Evolutionary conservation across 768 basidiomycete species (phyloP), one percentile per base, ranked within the genome.

Genomic region (Saitozyma podzolica): DNA sequence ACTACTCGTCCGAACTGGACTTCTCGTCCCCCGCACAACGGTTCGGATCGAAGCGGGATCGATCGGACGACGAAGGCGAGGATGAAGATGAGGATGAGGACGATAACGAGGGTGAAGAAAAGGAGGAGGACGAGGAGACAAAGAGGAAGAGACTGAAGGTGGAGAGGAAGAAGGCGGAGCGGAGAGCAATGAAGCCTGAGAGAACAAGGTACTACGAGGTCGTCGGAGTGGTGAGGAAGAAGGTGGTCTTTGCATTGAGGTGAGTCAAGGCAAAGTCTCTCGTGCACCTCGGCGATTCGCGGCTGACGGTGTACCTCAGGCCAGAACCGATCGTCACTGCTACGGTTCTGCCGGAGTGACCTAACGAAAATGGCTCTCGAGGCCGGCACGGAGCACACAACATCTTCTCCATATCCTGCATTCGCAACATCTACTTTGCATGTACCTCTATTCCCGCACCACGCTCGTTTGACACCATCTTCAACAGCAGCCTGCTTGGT

Each of bases 301-400:
- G 29, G 59, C 52, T 62, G 48, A 61, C 45, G 6, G 13, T 6
- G 61, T 4, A 3, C 16, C 6, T 13, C 40, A 78, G 77, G 40
- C 78, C 78, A 8, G 78, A 79, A 66, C 78, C 78, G 8, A 73
- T 79, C n/a, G 78, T 79, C 10, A 72, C 74, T 14, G 75, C 78
- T 14, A 79, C 78, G 0, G 53, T 75, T 0, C 57, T 79, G 50
- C 78, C 78, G n/a, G 74, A 74, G 49, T 79, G 48, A 58, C 29
- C 5, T 2, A 29, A 29, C 29, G 29, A 29, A 2, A 5, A 29
- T 2, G 29, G 5, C 5, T 29, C 29, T 29, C 29, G 29, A 29
- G 29, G 29, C 29, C 5, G 29, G 5, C 29, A 29, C 29, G 29
- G 29, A 29, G 29, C 29, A 29, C 29, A 29, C 29, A 29, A 29